Base-by-base conservation (phyloP, 2,329 filamentous ascomycete species). In the Aspergillus ruber region DNA sequence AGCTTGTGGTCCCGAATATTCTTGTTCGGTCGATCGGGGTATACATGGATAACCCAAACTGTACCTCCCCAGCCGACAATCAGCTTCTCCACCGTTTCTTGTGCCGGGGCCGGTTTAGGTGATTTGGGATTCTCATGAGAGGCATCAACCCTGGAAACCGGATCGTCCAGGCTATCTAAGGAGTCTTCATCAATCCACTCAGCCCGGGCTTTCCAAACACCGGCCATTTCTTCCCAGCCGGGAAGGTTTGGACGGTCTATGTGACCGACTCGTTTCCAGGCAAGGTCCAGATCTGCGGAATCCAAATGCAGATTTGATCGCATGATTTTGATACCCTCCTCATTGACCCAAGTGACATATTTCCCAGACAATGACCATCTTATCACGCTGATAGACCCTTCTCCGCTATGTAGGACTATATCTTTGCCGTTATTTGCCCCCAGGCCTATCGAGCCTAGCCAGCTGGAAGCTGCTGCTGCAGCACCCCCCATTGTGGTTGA, bases 311-410 rank as follows among this genome's bases (percentile, higher is more conserved):
- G 64, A 63, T 93, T 88, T 4, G 89, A 89, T 33, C 93, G 82
- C 90, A 97, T 97, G 51, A 98, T 93, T 66, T 96, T 96, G 64
- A 97, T 94, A 3, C 93, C 93, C 60, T 94, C 86, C 68, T 98
- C 93, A 61, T 97, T 98, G 36, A 95, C 79, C 93, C 93, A 98
- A 0, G 84, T 88, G 1, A 96, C 86, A 61, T 90, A 97, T 69
- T 86, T 93, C 1, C 93, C 91, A 0, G 89, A 91, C 36, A 91
- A 66, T 0, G 91, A 97, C 90, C 91, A 98, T 66, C 94, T 91
- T 62, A 98, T 93, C 3, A 84, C 86, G 64, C 83, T 91, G 53
- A 98, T 93, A 2, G 83, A 82, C 3, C 93, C 93, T 71, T 98
- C 94, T 2, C 93, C 93, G 6, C 87, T 89, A 63, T 98, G 93